Evolutionary conservation across 2,329 filamentous ascomycete species (phyloP), one percentile per base, ranked within the genome.

Genomic region (Talaromyces sp.): DNA sequence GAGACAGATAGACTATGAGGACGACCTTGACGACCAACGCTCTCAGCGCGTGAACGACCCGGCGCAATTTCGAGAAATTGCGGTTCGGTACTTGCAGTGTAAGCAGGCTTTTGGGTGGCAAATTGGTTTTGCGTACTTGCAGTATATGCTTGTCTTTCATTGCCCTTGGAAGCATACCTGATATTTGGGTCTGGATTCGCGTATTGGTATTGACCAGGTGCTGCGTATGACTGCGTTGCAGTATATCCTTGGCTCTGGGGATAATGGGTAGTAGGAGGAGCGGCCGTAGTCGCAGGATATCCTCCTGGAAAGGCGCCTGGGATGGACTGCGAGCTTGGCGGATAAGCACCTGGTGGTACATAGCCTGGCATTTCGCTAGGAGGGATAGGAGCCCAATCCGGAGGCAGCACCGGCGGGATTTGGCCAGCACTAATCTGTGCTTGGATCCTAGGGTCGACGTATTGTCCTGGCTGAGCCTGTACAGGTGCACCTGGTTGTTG

Each of bases 341-440:
- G 68, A 47, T 75, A 74, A 22, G 75, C 74, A 1, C 71, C 70
- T 13, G 78, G 78, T 37, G 79, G 78, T n/a, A 80, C 74, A 65
- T 76, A 81, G 1, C 76, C 78, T 15, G 78, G 77, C 27, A 75
- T 75, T 68, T 79, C 77, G 59, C 76, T 77, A 61, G 77, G 77
- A 2, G 78, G 77, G 11, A 80, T 70, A 22, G 77, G 68, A 22
- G 75, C 74, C 78, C 78, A 80, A 50, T 77, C 74, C 9, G 69
- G 69, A 59, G 65, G 70, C 3, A 68, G 65, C 22, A 64, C 50
- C 10, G 70, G 68, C 9, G 70, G 52, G 15, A 66, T 43, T 17
- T 67, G 58, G 13, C 68, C 58, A 31, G 61, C 67, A 60, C 64
- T 64, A n/a, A 61, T 47, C 33, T 64, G 62, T 27, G 52, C 54